phyloP scores from a whole-genome alignment of 306 rosid genomes.

The Boehmeria nivea region DNA sequence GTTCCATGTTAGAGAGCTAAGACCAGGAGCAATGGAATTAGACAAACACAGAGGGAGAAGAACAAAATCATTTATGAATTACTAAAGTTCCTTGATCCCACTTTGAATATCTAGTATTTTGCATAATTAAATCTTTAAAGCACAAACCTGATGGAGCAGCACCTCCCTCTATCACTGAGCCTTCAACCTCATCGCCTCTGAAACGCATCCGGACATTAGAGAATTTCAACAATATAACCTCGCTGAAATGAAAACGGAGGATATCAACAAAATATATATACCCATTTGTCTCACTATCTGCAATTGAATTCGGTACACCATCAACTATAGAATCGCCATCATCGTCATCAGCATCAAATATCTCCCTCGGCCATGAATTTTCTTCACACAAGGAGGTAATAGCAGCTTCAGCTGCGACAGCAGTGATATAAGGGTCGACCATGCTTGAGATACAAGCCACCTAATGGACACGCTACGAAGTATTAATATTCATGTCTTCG shows the following conservation, averaged over 20 bases:
- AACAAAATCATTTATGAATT: no score
- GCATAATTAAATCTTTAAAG: slow-evolving; percentile 19
- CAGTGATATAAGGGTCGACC: slow-evolving; percentile 76
- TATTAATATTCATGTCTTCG: slow-evolving; percentile 4
- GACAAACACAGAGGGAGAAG: no score
- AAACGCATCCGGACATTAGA: slow-evolving; percentile 23
- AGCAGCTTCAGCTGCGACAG: slow-evolving; percentile 88
- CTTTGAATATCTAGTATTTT: no score
- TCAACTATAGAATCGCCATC: slow-evolving; percentile 37
- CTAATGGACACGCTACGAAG: slow-evolving; percentile 39
- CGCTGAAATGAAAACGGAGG: slow-evolving; percentile 1
- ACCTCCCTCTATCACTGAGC: slow-evolving; percentile 37
- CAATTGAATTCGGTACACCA: slow-evolving; percentile 26
- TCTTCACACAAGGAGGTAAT: slow-evolving; percentile 70
- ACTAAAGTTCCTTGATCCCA: no score
- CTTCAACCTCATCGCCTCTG: slow-evolving; percentile 49
- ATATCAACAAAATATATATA: slow-evolving; percentile 14
- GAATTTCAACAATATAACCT: slow-evolving; percentile 10
- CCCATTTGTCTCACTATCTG: slow-evolving; percentile 52
- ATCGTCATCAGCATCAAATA: slow-evolving; percentile 57
- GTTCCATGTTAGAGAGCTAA: not conserved
- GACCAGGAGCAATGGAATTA: not conserved
- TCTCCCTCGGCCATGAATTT: slow-evolving; percentile 56
- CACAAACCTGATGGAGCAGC: slow-evolving; percentile 49
- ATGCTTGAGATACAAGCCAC: slow-evolving; percentile 68